Evolutionary conservation across 768 basidiomycete species (phyloP).

Genomic region (Trametes cubensis): DNA sequence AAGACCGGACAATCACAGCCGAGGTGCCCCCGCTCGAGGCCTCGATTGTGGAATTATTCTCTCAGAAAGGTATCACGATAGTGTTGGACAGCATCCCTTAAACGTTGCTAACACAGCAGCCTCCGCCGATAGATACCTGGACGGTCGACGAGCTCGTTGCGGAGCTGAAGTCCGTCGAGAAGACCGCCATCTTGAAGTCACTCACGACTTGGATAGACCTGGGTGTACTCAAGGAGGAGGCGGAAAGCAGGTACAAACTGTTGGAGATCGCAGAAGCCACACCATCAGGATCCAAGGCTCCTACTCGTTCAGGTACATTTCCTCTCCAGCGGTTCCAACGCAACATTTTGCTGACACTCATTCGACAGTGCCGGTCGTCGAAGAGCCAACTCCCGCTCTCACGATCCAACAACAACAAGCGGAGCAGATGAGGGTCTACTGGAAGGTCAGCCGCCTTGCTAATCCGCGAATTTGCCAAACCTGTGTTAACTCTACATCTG

Average conservation of each 20-base stretch:
- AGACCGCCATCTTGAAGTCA: constrained; percentile 67
- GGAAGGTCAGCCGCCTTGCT: constrained; percentile 61
- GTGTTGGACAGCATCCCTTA: not conserved
- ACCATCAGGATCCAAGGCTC: constrained; percentile 31
- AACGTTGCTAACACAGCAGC: too few species aligned
- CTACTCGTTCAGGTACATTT: constrained; percentile 10
- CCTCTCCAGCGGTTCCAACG: too few species aligned
- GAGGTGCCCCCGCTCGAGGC: constrained; percentile 90
- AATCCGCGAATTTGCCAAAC: not conserved
- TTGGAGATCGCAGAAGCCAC: constrained; percentile 63
- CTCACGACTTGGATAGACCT: constrained; percentile 82
- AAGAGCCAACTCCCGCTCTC: constrained; percentile 50
- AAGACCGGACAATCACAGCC: constrained; percentile 74
- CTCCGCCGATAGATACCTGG: constrained; percentile 60
- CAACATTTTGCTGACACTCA: not conserved
- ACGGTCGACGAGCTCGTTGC: constrained; percentile 65
- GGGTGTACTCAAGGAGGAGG: constrained; percentile 75
- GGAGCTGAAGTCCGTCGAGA: constrained; percentile 66
- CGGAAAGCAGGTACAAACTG: constrained; percentile 59
- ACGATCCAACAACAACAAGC: constrained; percentile 74
- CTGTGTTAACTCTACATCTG: not conserved
- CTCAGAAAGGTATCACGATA: constrained; percentile 53
- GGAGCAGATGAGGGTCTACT: constrained; percentile 85
- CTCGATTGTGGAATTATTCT: constrained; percentile 86
- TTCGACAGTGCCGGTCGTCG: constrained; percentile 38